phyloP scores from a whole-genome alignment of 805 yeast genomes.

The Scheffersomyces coipomensis region DNA sequence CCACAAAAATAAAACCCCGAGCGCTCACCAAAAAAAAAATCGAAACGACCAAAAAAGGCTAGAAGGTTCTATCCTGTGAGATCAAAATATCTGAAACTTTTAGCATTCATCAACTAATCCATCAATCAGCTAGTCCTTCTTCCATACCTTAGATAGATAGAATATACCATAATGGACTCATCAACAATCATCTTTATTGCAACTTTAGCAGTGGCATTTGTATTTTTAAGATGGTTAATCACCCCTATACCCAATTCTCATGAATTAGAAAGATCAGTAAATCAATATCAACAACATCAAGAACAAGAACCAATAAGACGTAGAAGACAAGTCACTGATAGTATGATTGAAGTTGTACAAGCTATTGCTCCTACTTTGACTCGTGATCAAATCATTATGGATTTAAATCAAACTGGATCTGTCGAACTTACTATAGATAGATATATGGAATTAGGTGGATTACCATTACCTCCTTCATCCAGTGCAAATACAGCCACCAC shows the following conservation, averaged over 20 bases:
- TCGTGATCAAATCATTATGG: slow-evolving; percentile 67
- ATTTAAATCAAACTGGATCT: slow-evolving; percentile 73
- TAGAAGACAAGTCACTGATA: slow-evolving; percentile 53
- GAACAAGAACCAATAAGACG: slow-evolving; percentile 4
- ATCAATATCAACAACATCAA: slow-evolving; percentile 1
- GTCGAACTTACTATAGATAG: slow-evolving; percentile 79
- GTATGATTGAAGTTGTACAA: slow-evolving; percentile 84
- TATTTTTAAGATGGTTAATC: slow-evolving; percentile 66
- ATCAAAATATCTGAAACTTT: too few relatives aligned
- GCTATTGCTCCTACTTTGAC: slow-evolving; percentile 76
- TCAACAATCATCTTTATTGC: slow-evolving; percentile 53
- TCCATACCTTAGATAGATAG: too few relatives aligned
- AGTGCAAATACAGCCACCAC: slow-evolving; percentile 10
- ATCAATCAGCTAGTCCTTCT: too few relatives aligned
- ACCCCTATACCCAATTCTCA: slow-evolving; percentile 51
- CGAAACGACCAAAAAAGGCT: too few relatives aligned
- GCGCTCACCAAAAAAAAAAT: too few relatives aligned
- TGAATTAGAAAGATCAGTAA: slow-evolving; percentile 2
- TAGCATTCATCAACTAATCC: too few relatives aligned
- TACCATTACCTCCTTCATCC: slow-evolving; percentile 55
- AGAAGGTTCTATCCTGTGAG: too few relatives aligned
- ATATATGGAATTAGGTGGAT: slow-evolving; percentile 56
- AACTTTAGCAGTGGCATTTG: slow-evolving; percentile 50
- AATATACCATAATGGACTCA: slow-evolving; percentile 47
- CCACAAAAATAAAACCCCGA: too few relatives aligned